phyloP scores from a whole-genome alignment of 179 eudicot species.

The Heliamphora pulchella region DNA sequence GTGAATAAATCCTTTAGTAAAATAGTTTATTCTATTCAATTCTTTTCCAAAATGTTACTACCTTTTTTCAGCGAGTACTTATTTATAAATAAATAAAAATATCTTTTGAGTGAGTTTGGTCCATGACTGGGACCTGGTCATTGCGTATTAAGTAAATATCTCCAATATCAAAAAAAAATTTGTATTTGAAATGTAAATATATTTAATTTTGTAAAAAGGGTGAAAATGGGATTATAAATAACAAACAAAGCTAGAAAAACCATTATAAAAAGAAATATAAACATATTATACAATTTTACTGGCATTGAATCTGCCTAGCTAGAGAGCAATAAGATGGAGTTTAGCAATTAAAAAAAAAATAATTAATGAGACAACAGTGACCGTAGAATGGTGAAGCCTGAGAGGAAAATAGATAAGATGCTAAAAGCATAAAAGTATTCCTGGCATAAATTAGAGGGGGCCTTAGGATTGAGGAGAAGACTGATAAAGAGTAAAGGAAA shows the following conservation, averaged over 20 bases:
- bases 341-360: background rate
- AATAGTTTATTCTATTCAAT: background rate
- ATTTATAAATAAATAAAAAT: too few species aligned
- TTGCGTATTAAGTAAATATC: too few species aligned
- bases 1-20: too few species aligned
- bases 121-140: background rate
- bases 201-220: background rate
- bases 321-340: background rate
- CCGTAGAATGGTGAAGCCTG: background rate
- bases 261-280: background rate
- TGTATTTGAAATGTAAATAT: background rate
- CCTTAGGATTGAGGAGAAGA: background rate
- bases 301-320: background rate
- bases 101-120: background rate
- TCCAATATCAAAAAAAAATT: too few species aligned
- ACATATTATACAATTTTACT: background rate
- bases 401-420: background rate
- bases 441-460: background rate
- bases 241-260: background rate
- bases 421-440: background rate
- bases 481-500: background rate
- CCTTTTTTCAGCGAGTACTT: too few species aligned
- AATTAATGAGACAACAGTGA: background rate
- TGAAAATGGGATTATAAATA: background rate
- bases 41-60: too few species aligned